These are phyloP conservation scores for Entoloma clypeatum DNA, from an alignment of 1,284 basidiomycete species.

Conservation along the genomic window DNA sequence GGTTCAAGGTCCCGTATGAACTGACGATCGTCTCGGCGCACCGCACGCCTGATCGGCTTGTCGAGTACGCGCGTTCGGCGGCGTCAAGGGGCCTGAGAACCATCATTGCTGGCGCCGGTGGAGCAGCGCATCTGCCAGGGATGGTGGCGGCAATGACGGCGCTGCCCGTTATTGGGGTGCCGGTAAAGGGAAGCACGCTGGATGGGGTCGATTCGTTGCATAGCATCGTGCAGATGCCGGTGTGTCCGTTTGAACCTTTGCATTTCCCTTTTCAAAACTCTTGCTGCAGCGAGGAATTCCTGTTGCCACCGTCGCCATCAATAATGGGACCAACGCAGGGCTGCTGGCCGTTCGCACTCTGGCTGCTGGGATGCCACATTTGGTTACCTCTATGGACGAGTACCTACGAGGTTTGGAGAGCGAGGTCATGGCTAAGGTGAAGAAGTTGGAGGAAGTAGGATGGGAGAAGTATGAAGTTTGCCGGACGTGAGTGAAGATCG, in stretches of 20 bases:
- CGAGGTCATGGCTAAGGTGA: constrained; percentile 85
- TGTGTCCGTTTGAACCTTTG: constrained; percentile 38
- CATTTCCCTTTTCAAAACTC: constrained; percentile 6
- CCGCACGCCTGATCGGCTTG: constrained; percentile 87
- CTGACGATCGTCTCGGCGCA: constrained; percentile 96
- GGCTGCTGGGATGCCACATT: constrained; percentile 65
- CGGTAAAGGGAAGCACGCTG: constrained; percentile 90
- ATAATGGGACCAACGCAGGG: constrained; percentile 93
- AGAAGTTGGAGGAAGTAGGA: constrained; percentile 72
- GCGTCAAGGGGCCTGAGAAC: constrained; percentile 70
- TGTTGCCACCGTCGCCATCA: constrained; percentile 96
- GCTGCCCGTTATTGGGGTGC: constrained; percentile 94
- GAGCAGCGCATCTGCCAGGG: constrained; percentile 95
- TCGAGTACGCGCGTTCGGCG: constrained; percentile 80
- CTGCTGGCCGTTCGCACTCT: constrained; percentile 90
- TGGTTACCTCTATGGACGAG: constrained; percentile 67
- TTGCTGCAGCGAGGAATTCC: constrained; percentile 84
- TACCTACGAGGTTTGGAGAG: constrained; percentile 77
- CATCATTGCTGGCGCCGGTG: constrained; percentile 95
- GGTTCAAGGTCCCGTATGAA: constrained; percentile 87
- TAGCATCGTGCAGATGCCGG: constrained; percentile 99
- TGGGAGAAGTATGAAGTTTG: constrained; percentile 77
- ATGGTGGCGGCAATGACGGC: constrained; percentile 97
- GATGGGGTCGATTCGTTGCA: constrained; percentile 97
- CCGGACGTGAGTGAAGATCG: constrained; percentile 17